Evolutionary conservation across 1,284 basidiomycete genomes (phyloP).

Genomic region (Apiotrichum veenhuisii): DNA sequence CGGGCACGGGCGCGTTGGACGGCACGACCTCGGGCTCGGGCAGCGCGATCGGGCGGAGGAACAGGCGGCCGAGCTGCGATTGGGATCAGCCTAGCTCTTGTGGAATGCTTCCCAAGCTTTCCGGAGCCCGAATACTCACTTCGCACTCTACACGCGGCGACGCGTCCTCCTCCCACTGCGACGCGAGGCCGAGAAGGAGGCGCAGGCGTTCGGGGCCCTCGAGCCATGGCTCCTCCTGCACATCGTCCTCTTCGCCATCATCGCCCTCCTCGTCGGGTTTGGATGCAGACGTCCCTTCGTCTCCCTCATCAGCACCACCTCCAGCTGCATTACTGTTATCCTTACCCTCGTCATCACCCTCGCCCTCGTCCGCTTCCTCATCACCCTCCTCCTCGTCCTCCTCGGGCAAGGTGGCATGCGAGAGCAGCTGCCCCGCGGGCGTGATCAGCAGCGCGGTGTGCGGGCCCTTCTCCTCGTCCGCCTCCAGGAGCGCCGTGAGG

Average conservation of each 20-base stretch:
- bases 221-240: conserved; percentile 29
- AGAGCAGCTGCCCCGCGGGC: conserved; percentile 29
- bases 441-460: conserved; percentile 35
- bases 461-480: conserved; percentile 15
- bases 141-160: conserved; percentile 39
- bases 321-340: conserved; percentile 4
- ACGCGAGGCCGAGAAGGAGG: conserved; percentile 34
- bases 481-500: conserved; percentile 10
- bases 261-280: not conserved
- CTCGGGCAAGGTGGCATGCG: conserved; percentile 17
- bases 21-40: conserved; percentile 17
- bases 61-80: conserved; percentile 26
- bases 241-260: conserved; percentile 12
- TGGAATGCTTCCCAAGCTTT: no score
- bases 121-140: conserved; percentile 11
- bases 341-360: conserved; percentile 3
- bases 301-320: not conserved
- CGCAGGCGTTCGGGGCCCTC: conserved; percentile 38
- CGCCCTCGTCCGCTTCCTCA: conserved; percentile 8
- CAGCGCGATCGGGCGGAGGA: conserved; percentile 22
- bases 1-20: conserved; percentile 12
- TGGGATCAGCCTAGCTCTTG: not conserved
- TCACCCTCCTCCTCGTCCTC: conserved; percentile 13
- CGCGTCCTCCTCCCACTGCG: conserved; percentile 37
- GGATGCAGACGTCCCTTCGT: not conserved